Evolutionary conservation across 805 yeast genomes (phyloP), one percentile per base, ranked within the genome.

Genomic region (Candida xiaguanensis): DNA sequence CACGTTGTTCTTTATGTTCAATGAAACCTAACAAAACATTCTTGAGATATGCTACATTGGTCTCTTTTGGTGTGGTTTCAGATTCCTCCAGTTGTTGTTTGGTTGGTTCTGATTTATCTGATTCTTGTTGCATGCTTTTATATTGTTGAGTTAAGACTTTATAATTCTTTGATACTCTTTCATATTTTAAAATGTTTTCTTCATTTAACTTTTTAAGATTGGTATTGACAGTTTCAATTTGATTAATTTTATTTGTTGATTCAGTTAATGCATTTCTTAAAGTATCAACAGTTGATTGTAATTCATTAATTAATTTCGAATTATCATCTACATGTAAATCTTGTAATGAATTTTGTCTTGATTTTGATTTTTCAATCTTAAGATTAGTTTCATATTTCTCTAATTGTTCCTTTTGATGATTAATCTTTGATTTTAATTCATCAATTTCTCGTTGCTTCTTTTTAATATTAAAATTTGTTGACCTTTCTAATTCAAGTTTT

Each of bases 1-100:
- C 78, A 43, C 98, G 72, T 60, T 90, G 97, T n/a, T 91, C 99
- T 53, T 76, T 85, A 55, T 86, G 96, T 53, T 90, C 96, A 39
- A 93, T 61, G 56, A 85, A 93, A 2, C 97, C 97, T 2, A 91
- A 65, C n/a, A 91, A 60, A 2, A 91, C 96, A 55, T 93, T 93
- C 58, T 85, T 86, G 37, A 89, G 72, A 56, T 91, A 91, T 9
- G 95, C 86, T 15, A 82, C 70, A 35, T 48, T 51, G 2, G 52
- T 39, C 12, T 26, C 30, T 15, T 36, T 20, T 2, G 33, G 24
- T 25, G 36, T 18, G 13, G 35, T 12, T 1, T 30, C 18, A 4
- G 14, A 4, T 19, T 29, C 30, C 5, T n/a, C n/a, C n/a, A n/a
- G n/a, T n/a, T n/a, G n/a, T n/a, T n/a, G n/a, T n/a, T n/a, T n/a